phyloP scores from a whole-genome alignment of 148 eudicot genomes.

The Vaccinium darrowii region DNA sequence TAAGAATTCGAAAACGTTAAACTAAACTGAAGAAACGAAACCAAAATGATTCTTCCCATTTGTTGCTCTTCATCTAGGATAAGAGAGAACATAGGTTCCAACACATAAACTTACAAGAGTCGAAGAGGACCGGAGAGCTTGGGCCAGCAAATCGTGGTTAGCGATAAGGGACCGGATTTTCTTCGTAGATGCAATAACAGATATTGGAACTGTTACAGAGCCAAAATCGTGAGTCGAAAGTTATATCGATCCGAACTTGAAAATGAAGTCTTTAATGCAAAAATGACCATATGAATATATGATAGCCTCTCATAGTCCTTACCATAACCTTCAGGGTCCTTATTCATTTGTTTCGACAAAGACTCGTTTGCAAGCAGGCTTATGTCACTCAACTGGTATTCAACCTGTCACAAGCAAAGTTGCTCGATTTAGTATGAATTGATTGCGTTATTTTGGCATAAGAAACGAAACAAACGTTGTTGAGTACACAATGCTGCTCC shows the following conservation, averaged over 20 bases:
- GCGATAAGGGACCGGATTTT: conserved; percentile 65
- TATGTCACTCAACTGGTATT: conserved; percentile 87
- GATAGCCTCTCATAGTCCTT: conserved; percentile 19
- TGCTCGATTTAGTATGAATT: background rate
- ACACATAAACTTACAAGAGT: conserved; percentile 55
- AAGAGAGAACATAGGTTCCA: background rate
- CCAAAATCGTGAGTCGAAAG: conserved; percentile 11
- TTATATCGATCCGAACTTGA: background rate
- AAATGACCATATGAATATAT: background rate
- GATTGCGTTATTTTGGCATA: background rate
- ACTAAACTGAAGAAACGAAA: background rate
- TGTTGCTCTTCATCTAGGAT: background rate
- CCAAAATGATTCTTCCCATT: conserved; percentile 4
- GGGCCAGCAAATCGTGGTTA: conserved; percentile 59
- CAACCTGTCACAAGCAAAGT: conserved; percentile 47
- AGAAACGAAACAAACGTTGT: background rate
- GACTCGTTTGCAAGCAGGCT: conserved; percentile 90
- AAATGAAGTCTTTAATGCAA: background rate
- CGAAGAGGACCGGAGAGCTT: conserved; percentile 70
- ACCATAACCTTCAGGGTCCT: conserved; percentile 95
- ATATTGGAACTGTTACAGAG: conserved; percentile 60
- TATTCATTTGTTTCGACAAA: conserved; percentile 65
- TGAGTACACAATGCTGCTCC: background rate
- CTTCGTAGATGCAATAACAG: conserved; percentile 74
- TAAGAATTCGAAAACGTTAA: background rate